Base-by-base conservation (phyloP, 805 yeast genomes). In the Candida pseudofarinosa region DNA sequence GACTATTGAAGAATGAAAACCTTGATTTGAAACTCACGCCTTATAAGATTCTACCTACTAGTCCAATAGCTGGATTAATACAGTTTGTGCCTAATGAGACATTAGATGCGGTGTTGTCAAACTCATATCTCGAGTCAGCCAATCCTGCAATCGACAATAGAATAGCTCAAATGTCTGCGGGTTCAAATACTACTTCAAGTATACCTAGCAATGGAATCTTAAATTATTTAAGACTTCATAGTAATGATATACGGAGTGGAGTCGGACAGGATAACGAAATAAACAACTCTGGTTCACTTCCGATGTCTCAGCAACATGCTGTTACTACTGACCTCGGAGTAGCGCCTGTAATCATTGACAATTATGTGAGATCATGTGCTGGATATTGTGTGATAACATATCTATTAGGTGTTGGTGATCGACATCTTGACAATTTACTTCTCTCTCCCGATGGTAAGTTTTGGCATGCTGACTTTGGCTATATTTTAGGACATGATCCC, bases 391-490 rank as follows among this genome's bases (percentile, higher is more conserved):
- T 93, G 1, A 86, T 93, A 18, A 93, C 99, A 0, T 93, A 93
- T 54, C 68, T 93, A 6, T 66, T 93, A 12, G 99, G 99, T 4
- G 97, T 93, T 6, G 99, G 99, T 13, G 99, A 93, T 64, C 77
- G 99, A 44, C 99, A 93, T 68, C 70, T 93, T 49, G 99, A 93
- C 57, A 93, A 93, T 56, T 66, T 93, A 49, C 71, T 93, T 36
- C 74, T 88, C 32, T 85, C 82, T 40, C 88, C 81, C 48, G 68
- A 48, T 85, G 91, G 75, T 83, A 87, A 81, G 53, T 93, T 93
- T 59, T 91, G 95, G 79, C 99, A 93, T 64, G 97, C 96, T 1
- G 99, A 93, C 64, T 93, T 88, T 62, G 99, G 99, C 1, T 93
- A 93, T 56, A 91, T 93, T 39, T 68, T 93, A 42, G 99, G 99